Evolutionary conservation across 768 basidiomycete species (phyloP).

Genomic region (Kwoniella dejecticola): DNA sequence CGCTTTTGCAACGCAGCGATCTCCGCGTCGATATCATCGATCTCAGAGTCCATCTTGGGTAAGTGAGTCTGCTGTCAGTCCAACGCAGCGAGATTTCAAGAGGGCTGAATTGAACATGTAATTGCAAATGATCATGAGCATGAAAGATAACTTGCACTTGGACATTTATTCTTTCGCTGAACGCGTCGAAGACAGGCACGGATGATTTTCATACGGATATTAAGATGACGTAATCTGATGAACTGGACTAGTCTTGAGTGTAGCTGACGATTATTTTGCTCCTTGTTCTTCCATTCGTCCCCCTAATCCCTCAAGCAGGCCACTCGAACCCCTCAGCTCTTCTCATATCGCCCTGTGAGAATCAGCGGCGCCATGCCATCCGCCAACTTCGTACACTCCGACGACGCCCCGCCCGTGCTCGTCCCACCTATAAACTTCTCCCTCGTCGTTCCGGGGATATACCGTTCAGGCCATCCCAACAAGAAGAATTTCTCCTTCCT

Average conservation of each 20-base stretch:
- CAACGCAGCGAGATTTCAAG: too few relatives aligned
- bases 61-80: too few relatives aligned
- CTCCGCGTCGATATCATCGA: conserved; percentile 41
- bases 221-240: conserved; percentile 12
- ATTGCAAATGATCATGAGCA: too few relatives aligned
- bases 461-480: conserved; percentile 54
- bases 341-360: too few relatives aligned
- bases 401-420: conserved; percentile 23
- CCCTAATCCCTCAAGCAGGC: not conserved
- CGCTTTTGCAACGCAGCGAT: conserved; percentile 36
- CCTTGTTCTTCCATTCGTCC: too few relatives aligned
- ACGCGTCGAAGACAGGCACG: not conserved
- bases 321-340: not conserved
- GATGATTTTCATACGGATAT: not conserved
- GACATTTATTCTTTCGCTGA: too few relatives aligned
- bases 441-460: conserved; percentile 44
- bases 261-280: not conserved
- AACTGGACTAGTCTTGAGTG: not conserved
- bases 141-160: too few relatives aligned
- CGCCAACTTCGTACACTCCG: not conserved
- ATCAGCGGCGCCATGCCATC: too few relatives aligned
- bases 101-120: too few relatives aligned
- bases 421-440: conserved; percentile 54
- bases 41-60: conserved; percentile 26
- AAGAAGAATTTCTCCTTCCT: conserved; percentile 52